Evolutionary conservation across 2,329 filamentous ascomycete genomes (phyloP).

Genomic region (Botrytis byssoidea): DNA sequence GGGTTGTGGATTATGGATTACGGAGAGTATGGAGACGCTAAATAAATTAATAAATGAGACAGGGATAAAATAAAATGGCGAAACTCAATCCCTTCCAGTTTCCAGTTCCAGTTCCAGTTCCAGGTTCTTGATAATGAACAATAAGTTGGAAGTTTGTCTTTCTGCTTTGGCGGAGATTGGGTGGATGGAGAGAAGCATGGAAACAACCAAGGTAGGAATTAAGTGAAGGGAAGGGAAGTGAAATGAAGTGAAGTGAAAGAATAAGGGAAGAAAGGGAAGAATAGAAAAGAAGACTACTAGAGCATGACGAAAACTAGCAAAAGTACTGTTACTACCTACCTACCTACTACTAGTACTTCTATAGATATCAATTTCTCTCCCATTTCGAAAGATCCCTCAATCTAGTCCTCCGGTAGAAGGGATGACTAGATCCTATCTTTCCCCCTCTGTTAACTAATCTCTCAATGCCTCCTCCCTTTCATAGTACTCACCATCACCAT

Average conservation of each 20-base stretch:
- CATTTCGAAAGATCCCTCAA: not conserved
- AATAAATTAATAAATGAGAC: not conserved
- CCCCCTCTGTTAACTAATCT: not conserved
- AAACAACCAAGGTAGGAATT: not conserved
- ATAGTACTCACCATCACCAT: conserved; percentile 7
- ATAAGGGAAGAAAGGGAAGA: not conserved
- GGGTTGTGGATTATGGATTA: not conserved
- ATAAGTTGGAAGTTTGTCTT: not conserved
- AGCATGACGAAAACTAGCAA: not conserved
- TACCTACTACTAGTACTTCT: not conserved
- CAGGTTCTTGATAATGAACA: too few relatives aligned
- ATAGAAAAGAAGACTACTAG: not conserved
- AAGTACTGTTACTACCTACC: not conserved
- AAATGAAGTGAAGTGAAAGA: not conserved
- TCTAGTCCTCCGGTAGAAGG: not conserved
- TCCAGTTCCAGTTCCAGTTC: too few relatives aligned
- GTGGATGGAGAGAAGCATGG: not conserved
- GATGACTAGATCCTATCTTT: not conserved
- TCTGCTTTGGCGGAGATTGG: not conserved
- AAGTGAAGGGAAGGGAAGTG: too few relatives aligned
- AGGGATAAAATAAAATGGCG: not conserved
- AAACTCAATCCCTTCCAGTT: not conserved
- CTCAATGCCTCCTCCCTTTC: not conserved
- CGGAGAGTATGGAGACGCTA: conserved; percentile 8
- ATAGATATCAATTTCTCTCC: not conserved